Evolutionary conservation across 768 basidiomycete species (phyloP), one percentile per base, ranked within the genome.

Genomic region (Phylloporus rhodoxanthus): DNA sequence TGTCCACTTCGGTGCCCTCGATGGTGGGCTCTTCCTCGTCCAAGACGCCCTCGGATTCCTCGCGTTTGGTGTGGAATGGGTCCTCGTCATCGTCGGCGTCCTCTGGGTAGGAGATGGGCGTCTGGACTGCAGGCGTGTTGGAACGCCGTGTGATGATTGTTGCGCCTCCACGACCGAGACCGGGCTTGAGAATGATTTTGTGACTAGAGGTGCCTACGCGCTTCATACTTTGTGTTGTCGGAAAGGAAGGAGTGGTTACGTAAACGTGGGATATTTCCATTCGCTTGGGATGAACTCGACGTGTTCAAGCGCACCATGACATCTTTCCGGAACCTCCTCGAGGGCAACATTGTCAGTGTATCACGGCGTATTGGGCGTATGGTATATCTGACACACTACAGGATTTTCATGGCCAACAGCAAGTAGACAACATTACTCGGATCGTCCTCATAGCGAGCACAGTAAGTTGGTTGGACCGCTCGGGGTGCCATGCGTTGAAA

Each of bases 131-230:
- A 8, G 67, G 65, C 0, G 62, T 63, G 39, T 50, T 9, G 20
- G 64, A 63, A 29, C 52, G 51, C 1, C 64, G 62, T 2, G 65
- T 53, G 21, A 59, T 59, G 54, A 64, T 61, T 15, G 54, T 66
- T 2, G 51, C 60, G 2, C 57, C 53, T 8, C 63, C 64, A 37
- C 60, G 66, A 15, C 61, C 62, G 10, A 65, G 53, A 28, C 68
- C 70, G 2, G 72, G 72, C 42, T 69, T 74, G 50, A 72, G 70
- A 9, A 72, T 73, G 37, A 73, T 74, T 63, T 71, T 73, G 21
- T 58, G 67, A 13, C 47, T 62, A 30, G 59, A 61, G 10, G 53
- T 50, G 33, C 53, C 45, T 20, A 19, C 9, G 29, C 64, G 64
- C 26, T 59, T 66, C 64, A 66, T 64, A 2, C 41, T 43, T 40